phyloP scores from a whole-genome alignment of 176 grass and related monocot genomes.

The Elymus sibiricus region DNA sequence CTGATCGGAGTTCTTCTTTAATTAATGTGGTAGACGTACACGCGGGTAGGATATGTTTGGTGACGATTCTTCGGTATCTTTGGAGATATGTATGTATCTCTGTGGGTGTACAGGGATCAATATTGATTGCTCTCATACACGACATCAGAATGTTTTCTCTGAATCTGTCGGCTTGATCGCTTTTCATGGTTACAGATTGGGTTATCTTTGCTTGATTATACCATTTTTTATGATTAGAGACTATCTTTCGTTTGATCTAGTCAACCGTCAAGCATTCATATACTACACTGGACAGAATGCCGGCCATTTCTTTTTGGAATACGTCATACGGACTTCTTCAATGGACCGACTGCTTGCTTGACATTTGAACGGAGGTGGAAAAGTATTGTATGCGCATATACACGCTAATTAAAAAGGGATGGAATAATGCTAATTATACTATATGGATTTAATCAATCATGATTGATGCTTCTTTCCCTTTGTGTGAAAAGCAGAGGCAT shows the following conservation, averaged over 20 bases:
- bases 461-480: background rate
- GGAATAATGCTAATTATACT: background rate
- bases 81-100: constrained; percentile 12
- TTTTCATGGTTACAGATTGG: background rate
- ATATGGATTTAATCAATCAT: background rate
- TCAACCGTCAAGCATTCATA: constrained; percentile 16
- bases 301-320: background rate
- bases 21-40: too few species aligned
- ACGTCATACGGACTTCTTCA: background rate
- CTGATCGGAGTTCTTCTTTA: background rate
- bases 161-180: constrained; percentile 29
- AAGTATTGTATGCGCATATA: background rate
- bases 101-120: constrained; percentile 18
- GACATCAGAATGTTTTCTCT: constrained; percentile 20
- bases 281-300: constrained; percentile 13
- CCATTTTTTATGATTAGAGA: background rate
- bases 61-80: constrained; percentile 5
- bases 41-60: background rate
- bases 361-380: constrained; percentile 14
- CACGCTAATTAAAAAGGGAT: background rate
- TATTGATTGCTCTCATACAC: background rate
- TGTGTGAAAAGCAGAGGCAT: background rate
- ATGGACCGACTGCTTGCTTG: constrained; percentile 10
- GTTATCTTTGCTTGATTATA: background rate
- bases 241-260: constrained; percentile 13